A percentile compares a stretch with the other conserved stretches of the same genome.
phyloP scores from a whole-genome alignment of 2,329 filamentous ascomycete species.

The Rhynchosporium graminicola region DNA sequence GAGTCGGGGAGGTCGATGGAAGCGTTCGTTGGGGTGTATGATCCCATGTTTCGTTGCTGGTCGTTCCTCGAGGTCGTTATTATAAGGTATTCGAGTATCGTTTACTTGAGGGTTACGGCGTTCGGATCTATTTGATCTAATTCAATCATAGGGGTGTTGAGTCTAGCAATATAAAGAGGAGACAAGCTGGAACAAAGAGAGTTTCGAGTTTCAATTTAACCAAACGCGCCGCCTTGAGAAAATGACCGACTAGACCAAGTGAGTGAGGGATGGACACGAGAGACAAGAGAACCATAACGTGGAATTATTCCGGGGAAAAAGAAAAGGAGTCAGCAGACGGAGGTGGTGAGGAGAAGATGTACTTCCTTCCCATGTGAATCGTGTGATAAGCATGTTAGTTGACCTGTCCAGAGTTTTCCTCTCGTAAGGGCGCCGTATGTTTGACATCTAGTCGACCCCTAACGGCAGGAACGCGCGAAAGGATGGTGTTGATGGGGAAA shows the following conservation, averaged over 20 bases:
- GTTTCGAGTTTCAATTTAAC: not conserved
- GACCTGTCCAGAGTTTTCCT: conserved; percentile 18
- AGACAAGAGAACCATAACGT: not conserved
- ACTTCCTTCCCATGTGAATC: conserved; percentile 20
- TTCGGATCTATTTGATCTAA: conserved; percentile 6
- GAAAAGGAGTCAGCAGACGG: conserved; percentile 21
- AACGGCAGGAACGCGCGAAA: conserved; percentile 14
- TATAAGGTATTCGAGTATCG: not conserved
- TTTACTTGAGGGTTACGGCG: not conserved
- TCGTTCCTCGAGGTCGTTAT: not conserved
- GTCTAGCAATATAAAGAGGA: conserved; percentile 3
- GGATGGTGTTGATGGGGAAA: conserved; percentile 3
- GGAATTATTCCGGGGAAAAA: conserved; percentile 18
- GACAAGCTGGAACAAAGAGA: conserved; percentile 12
- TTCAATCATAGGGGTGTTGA: not conserved
- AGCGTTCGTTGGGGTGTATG: conserved; percentile 17
- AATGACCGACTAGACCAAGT: not conserved
- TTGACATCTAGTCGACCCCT: conserved; percentile 8
- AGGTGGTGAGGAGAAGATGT: conserved; percentile 17
- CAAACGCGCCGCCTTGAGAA: conserved; percentile 1
- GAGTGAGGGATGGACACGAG: not conserved
- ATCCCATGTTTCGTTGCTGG: conserved; percentile 24
- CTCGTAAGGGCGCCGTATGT: conserved; percentile 18
- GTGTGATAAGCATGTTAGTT: conserved; percentile 14
- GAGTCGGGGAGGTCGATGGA: conserved; percentile 31